A percentile compares a stretch with the other conserved stretches of the same genome.
Conservation (phyloP, 2,329 filamentous ascomycete species). For the Tolypocladium tropicale region DNA sequence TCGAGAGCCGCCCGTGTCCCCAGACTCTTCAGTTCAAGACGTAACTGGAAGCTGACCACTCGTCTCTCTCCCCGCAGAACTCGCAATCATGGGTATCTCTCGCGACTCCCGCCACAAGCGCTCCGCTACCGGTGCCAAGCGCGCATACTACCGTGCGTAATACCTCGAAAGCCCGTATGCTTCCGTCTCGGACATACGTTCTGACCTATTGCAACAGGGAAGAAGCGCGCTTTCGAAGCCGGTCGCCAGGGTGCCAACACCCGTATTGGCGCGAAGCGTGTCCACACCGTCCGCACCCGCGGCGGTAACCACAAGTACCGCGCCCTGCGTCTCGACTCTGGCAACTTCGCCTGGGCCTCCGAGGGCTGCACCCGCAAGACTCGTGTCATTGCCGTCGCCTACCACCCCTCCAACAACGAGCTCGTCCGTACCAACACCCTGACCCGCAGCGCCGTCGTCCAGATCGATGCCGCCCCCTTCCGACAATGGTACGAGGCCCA, state of each 20-base stretch:
- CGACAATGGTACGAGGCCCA: slow-evolving; percentile 99
- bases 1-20: neutral
- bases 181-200: slow-evolving; percentile 47
- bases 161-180: slow-evolving; percentile 58
- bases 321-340: slow-evolving; percentile 93
- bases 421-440: slow-evolving; percentile 99
- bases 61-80: slow-evolving; percentile 36
- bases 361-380: slow-evolving; percentile 98
- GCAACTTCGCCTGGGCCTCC: slow-evolving; percentile 99
- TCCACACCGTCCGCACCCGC: slow-evolving; percentile 93
- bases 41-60: slow-evolving; percentile 7
- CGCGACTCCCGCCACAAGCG: slow-evolving; percentile 99
- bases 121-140: slow-evolving; percentile 97
- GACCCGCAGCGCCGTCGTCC: slow-evolving; percentile 96
- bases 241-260: slow-evolving; percentile 99
- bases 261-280: slow-evolving; percentile 94
- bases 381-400: slow-evolving; percentile 95
- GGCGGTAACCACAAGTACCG: slow-evolving; percentile 99
- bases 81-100: slow-evolving; percentile 97
- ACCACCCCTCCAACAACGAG: slow-evolving; percentile 99
- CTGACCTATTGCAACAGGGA: slow-evolving; percentile 65
- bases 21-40: neutral
- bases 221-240: slow-evolving; percentile 99
- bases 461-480: slow-evolving; percentile 98
- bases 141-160: slow-evolving; percentile 76